Base-by-base conservation (phyloP, 768 basidiomycete species). In the Coprinopsis cinerea region DNA sequence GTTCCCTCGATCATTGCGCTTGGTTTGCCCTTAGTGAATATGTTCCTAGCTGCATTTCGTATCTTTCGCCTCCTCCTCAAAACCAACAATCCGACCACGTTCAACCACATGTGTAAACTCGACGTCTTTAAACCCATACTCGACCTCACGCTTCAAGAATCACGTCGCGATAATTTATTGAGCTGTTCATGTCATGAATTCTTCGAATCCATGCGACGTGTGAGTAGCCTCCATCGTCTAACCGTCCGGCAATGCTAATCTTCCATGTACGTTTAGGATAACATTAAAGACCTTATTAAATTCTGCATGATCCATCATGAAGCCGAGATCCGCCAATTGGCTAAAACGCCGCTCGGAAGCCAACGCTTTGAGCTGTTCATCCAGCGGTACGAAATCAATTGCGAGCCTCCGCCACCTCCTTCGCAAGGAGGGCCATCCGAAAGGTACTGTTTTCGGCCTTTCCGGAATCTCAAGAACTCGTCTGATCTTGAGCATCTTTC, bases 161-260 rank as follows among this genome's bases (percentile, higher is more conserved):
- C 88, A 27, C 72, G 76, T 47, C 76, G 90, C 51, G 96, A 99
- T 65, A 99, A 94, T 67, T 76, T 99, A 53, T 72, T 99, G 48
- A 89, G 86, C 58, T 93, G 92, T 59, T 91, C 93, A 32, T 97
- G 92, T 72, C 86, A 96, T 64, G 96, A 98, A 64, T 88, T 89
- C 55, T 93, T 98, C 59, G 96, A 99, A 58, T 78, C 81, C 57
- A 88, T 98, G 66, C 83, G 92, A 48, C 78, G 82, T 70, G 93
- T 94, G 54, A 54, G 79, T 67, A 17, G n/a, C 9, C 32, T 48
- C 25, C n/a, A 6, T 28, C 20, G 14, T 44, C 41, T 44, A 41
- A 13, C 4, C 22, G 11, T 22, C 10, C 4, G 9, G 23, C 15
- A 30, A 13, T 28, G 25, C 23, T 48, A 34, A 41, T 51, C 15